Conservation (phyloP, 176 grass and related monocot genomes). For the Alopecurus myosuroides region DNA sequence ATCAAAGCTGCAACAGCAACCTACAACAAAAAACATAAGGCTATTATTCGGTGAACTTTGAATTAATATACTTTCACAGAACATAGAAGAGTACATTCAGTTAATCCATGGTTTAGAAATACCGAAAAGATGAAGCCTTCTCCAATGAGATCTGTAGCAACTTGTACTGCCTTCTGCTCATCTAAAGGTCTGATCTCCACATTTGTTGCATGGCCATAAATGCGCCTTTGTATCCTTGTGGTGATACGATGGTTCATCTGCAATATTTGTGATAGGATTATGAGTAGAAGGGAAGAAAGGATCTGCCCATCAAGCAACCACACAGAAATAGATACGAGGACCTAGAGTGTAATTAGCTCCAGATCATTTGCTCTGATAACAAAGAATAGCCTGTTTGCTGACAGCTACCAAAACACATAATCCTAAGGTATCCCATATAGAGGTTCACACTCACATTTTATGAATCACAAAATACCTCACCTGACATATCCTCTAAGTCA, state of each 20-base stretch:
- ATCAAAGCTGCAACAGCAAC: constrained; percentile 83
- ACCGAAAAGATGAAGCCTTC: constrained; percentile 95
- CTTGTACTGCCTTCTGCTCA: constrained; percentile 93
- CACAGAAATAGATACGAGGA: not conserved
- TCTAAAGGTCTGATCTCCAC: constrained; percentile 77
- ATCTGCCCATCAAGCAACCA: not conserved
- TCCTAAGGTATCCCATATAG: not conserved
- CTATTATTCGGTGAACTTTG: not conserved
- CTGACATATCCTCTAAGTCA: not conserved
- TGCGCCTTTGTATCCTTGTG: constrained; percentile 78
- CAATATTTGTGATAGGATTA: not conserved
- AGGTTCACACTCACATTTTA: not conserved
- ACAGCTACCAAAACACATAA: not conserved
- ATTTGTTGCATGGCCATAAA: constrained; percentile 74
- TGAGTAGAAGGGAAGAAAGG: not conserved
- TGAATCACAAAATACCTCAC: not conserved
- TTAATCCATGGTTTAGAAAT: constrained; percentile 6
- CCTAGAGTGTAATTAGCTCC: not conserved
- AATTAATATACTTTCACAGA: not conserved
- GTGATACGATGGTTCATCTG: constrained; percentile 80
- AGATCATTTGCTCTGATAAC: not conserved
- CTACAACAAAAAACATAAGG: constrained; percentile 37
- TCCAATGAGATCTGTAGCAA: constrained; percentile 86
- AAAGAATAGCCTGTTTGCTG: not conserved
- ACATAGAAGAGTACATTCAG: not conserved